Evolutionary conservation across 2,329 filamentous ascomycete genomes (phyloP).

Genomic region (Cryphonectria naterciae): DNA sequence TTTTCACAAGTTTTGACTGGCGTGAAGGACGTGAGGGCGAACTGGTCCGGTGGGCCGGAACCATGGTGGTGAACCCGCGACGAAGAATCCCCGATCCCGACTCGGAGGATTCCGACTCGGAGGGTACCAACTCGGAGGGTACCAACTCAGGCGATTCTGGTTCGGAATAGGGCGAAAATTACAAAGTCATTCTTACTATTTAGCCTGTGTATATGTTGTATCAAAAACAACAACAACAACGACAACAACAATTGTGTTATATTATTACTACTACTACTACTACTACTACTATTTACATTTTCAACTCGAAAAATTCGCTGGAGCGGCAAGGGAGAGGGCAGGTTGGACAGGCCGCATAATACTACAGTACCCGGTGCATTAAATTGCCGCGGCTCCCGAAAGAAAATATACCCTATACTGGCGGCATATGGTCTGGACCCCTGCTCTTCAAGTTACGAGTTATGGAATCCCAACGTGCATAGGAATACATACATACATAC

Average conservation of each 20-base stretch:
- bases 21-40: constrained; percentile 23
- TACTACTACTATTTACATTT: neutral
- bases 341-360: neutral
- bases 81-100: neutral
- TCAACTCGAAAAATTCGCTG: no score
- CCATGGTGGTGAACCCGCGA: constrained; percentile 13
- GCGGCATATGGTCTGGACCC: neutral
- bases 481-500: neutral
- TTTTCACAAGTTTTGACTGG: constrained; percentile 21
- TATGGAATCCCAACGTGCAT: neutral
- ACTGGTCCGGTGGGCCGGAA: constrained; percentile 15
- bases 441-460: neutral
- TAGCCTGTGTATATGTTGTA: neutral
- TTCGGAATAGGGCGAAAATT: neutral
- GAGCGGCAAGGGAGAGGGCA: no score
- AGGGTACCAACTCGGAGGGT: neutral
- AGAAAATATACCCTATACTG: neutral
- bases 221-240: no score
- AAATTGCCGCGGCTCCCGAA: neutral
- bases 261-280: neutral
- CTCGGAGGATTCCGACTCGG: neutral
- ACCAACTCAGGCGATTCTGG: neutral
- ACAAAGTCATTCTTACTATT: neutral
- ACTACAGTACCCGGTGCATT: neutral
- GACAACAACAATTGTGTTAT: no score